Evolutionary conservation across 495 filamentous ascomycete species (phyloP).

Genomic region (Tuber melanosporum): DNA sequence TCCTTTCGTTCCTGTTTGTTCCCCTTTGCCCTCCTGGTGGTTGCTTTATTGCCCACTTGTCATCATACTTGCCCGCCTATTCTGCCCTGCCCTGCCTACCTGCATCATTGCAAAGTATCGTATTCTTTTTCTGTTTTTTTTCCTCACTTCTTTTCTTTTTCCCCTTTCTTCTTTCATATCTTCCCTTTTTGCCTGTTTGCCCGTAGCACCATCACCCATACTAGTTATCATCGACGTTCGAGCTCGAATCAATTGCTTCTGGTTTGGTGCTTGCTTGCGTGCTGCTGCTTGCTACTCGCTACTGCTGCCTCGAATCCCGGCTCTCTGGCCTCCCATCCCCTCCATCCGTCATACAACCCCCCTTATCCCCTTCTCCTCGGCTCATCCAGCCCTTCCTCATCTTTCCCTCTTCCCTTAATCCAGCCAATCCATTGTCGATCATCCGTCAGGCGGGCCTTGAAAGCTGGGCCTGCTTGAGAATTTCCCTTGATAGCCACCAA

Average conservation of each 20-base stretch:
- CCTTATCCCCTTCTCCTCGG: neutral
- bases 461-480: neutral
- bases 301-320: slow-evolving; percentile 26
- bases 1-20: neutral
- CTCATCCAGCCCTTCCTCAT: slow-evolving; percentile 1
- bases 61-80: neutral
- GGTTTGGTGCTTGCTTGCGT: neutral
- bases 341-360: slow-evolving; percentile 13
- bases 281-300: slow-evolving; percentile 25
- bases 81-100: neutral
- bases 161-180: neutral
- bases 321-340: slow-evolving; percentile 30
- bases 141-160: neutral
- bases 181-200: slow-evolving; percentile 2
- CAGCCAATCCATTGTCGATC: slow-evolving; percentile 18
- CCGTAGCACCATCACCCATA: neutral
- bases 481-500: neutral
- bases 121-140: neutral
- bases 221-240: neutral
- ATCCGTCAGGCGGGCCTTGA: neutral
- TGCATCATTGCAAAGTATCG: neutral
- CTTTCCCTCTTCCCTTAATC: slow-evolving; percentile 11
- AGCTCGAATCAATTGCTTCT: neutral
- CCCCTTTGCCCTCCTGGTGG: neutral
- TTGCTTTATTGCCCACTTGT: neutral